Evolutionary conservation across 352 stramenopile genomes (phyloP), one percentile per base, ranked within the genome.

Genomic region (Phytophthora capsici): DNA sequence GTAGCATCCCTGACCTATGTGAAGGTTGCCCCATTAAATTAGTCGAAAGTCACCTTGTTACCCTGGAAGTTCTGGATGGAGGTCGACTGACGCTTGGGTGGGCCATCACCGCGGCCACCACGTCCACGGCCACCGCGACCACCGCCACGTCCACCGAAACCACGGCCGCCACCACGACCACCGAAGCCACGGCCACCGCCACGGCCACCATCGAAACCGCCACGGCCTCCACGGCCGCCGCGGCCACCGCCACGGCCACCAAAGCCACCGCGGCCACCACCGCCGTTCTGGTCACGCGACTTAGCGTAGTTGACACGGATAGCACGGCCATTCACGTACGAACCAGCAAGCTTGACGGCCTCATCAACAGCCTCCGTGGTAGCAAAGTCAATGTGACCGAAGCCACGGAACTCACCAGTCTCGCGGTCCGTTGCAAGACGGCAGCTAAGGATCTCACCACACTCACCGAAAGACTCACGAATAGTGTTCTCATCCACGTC

Each of bases 31-130:
- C 59, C 57, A 48, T 73, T 75, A 79, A 82, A 75, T 84, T 97
- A 98, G 85, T 99, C 95, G 72, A 99, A 99, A 37, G 96, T 98
- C 65, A 96, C 95, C 85, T 99, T 99, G 40, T 83, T 98, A 54
- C 97, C 97, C 64, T 93, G 65, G 80, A 99, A 99, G 71, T 86
- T 93, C 56, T 97, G 86, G 77, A 99, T 99, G 44, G 81, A 84
- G 37, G 90, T 86, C 66, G 82, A 73, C 73, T 98, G 96, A 49
- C 90, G 89, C 66, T 90, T 91, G 19, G 82, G 81, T 10, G 89
- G 75, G 40, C 92, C 87, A 49, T 88, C 83, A n/a, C 75, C 74
- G 57, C 84, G 69, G 17, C 85, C 86, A 44, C 86, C 80, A 50
- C 83, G 75, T 43, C 68, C 51, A 66, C 62, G 73, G 23, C 86